Conservation (phyloP, 2,329 filamentous ascomycete species). For the Penicillium paneum region DNA sequence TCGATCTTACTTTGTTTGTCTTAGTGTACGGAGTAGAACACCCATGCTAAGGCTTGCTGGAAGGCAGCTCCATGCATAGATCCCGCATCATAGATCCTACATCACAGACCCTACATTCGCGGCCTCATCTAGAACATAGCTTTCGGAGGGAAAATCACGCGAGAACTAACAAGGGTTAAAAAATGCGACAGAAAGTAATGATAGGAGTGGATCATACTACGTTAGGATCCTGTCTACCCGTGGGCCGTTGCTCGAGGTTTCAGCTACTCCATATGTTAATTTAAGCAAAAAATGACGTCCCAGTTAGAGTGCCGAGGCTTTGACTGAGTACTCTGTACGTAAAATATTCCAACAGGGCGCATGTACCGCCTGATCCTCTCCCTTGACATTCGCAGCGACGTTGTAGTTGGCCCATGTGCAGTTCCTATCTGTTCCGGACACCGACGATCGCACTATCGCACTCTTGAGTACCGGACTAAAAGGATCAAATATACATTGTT, state of each 20-base stretch:
- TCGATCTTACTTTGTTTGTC: not conserved
- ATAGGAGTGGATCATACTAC: not conserved
- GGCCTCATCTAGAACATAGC: not conserved
- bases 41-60: not conserved
- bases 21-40: too few relatives aligned
- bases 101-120: too few relatives aligned
- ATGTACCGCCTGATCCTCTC: not conserved
- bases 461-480: not conserved
- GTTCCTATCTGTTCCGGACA: not conserved
- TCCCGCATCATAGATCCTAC: not conserved
- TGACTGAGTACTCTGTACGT: not conserved
- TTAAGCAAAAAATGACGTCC: not conserved
- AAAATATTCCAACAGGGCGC: not conserved
- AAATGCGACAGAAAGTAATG: not conserved
- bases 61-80: not conserved
- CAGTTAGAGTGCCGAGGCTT: not conserved
- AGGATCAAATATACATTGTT: not conserved
- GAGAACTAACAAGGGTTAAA: not conserved
- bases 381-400: not conserved
- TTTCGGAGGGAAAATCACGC: not conserved
- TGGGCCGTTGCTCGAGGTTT: not conserved
- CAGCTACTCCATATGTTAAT: not conserved
- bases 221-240: not conserved
- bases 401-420: not conserved
- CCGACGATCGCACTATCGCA: not conserved